phyloP scores from a whole-genome alignment of 2,329 filamentous ascomycete species.

The Hymenoscyphus infarciens region DNA sequence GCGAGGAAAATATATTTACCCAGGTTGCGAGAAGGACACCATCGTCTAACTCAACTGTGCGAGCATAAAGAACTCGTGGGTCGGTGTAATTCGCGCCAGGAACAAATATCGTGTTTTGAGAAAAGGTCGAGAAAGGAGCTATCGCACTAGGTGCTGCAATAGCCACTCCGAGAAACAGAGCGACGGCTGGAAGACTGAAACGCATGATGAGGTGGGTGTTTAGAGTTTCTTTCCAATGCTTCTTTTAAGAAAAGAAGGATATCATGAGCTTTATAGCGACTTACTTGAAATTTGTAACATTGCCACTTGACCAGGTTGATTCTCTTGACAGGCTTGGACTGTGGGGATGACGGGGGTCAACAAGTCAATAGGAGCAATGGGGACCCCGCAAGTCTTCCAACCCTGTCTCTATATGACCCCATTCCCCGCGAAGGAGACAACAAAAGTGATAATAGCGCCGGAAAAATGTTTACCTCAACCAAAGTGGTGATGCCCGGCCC shows the following conservation, averaged over 20 bases:
- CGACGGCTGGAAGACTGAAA: conserved; percentile 20
- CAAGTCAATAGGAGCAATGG: background rate
- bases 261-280: background rate
- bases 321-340: background rate
- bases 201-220: conserved; percentile 19
- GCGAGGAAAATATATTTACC: conserved; percentile 19
- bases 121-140: conserved; percentile 30
- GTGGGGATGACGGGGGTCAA: background rate
- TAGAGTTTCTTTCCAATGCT: background rate
- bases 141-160: conserved; percentile 18
- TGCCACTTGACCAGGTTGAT: background rate
- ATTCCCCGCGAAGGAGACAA: conserved; percentile 14
- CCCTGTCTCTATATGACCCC: background rate
- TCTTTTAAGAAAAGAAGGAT: background rate
- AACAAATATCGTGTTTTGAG: conserved; percentile 30
- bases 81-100: conserved; percentile 31
- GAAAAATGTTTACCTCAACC: conserved; percentile 9
- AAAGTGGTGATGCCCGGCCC: conserved; percentile 7
- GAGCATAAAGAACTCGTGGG: conserved; percentile 35
- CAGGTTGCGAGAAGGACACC: conserved; percentile 50
- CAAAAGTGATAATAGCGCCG: conserved; percentile 5
- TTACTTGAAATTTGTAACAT: background rate
- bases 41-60: conserved; percentile 34
- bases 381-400: conserved; percentile 18
- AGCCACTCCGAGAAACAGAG: conserved; percentile 21